Evolutionary conservation across 1,139 yeast species (phyloP), one percentile per base, ranked within the genome.

Genomic region (Scheffersomyces cryptocercus): DNA sequence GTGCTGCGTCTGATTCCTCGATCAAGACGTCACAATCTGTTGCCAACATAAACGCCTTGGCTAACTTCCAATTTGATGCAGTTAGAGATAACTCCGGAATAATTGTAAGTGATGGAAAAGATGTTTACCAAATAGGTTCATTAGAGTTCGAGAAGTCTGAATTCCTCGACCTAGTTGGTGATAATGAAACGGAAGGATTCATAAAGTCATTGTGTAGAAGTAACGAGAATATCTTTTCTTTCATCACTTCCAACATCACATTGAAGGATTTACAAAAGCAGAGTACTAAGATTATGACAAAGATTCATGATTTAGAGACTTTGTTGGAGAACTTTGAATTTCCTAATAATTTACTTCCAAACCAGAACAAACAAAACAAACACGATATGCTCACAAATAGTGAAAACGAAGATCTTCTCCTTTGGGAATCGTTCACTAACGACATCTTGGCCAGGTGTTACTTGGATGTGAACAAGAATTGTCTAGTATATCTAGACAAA

Each of bases 141-240:
- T 58, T 78, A 36, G 82, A 77, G 51, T 79, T 79, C 60, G 84
- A 79, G 53, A 77, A 76, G 51, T 61, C 75, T 11, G 79, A 74
- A 37, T 71, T 73, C 49, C 60, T 73, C 36, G 78, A 74, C 46
- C 56, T 74, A 41, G 78, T 70, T 0, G 78, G 76, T 7, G 76
- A 73, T 44, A 67, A 70, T 47, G 78, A 73, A 48, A 71, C 79
- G 8, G 79, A 74, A 49, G 75, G 81, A n/a, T 74, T 79, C 47
- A 67, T 78, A 42, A 78, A 76, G 46, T 68, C 79, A 39, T 69
- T 77, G 42, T 64, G 77, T 41, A 64, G 75, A 36, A 65, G 67
- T 50, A 69, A 73, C 52, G 79, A 73, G 47, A 70, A 73, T 43
- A 68, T 75, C 16, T 74, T 74, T 48, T 70, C 76, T 31, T 75